Evolutionary conservation across 2,329 filamentous ascomycete genomes (phyloP).

Genomic region (Microthyrium microscopicum): DNA sequence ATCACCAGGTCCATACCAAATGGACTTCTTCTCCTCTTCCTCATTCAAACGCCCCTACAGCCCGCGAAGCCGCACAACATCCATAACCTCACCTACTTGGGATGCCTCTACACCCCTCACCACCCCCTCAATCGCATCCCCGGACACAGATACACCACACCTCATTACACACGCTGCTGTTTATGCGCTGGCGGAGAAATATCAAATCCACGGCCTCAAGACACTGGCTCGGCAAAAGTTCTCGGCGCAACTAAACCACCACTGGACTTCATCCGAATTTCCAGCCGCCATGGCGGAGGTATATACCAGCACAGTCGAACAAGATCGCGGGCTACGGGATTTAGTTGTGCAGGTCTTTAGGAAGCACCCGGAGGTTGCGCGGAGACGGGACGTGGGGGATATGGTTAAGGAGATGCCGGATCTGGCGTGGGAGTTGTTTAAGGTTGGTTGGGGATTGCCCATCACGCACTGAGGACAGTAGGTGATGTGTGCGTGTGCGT

Average conservation of each 20-base stretch:
- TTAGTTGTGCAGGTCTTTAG: conserved; percentile 31
- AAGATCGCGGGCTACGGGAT: conserved; percentile 30
- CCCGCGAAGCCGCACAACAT: background rate
- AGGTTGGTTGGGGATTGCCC: conserved; percentile 29
- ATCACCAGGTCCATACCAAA: too few relatives aligned
- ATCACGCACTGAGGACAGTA: too few relatives aligned
- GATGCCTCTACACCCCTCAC: background rate
- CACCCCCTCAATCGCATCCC: background rate
- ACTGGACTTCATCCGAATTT: conserved; percentile 27
- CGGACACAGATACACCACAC: conserved; percentile 18
- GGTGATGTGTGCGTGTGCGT: too few relatives aligned
- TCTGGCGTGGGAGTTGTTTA: conserved; percentile 32
- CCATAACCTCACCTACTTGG: background rate
- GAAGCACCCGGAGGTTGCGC: conserved; percentile 27
- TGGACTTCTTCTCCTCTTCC: too few relatives aligned
- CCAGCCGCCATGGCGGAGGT: conserved; percentile 31
- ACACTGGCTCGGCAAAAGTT: conserved; percentile 29
- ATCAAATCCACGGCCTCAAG: conserved; percentile 31
- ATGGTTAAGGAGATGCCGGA: conserved; percentile 27
- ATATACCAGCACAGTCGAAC: conserved; percentile 32
- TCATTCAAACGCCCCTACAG: background rate
- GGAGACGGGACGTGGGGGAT: conserved; percentile 28
- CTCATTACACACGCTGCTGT: conserved; percentile 30
- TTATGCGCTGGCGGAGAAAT: conserved; percentile 34
- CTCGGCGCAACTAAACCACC: conserved; percentile 26